Evolutionary conservation across 768 basidiomycete genomes (phyloP).

Genomic region (Dacryopinax spathularia): DNA sequence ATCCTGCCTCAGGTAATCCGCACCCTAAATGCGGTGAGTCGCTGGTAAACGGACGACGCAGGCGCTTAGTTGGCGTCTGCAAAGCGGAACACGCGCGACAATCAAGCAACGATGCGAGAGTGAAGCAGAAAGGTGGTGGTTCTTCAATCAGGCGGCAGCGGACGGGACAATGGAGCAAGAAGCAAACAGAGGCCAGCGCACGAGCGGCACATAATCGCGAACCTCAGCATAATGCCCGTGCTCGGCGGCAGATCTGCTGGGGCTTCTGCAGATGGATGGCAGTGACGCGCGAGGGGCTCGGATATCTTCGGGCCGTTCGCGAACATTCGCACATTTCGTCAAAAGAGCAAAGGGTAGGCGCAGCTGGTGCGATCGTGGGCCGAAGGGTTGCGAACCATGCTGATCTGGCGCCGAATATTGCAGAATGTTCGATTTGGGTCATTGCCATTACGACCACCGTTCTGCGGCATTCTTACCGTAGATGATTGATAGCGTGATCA

Average conservation of each 20-base stretch:
- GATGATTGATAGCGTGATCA: not conserved
- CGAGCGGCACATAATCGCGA: not conserved
- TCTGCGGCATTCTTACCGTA: not conserved
- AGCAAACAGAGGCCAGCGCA: not conserved
- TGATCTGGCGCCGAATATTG: not conserved
- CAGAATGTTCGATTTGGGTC: not conserved
- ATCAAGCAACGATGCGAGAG: not conserved
- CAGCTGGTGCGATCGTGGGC: not conserved
- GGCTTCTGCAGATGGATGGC: not conserved
- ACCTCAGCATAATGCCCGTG: not conserved
- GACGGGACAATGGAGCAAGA: slow-evolving; percentile 1
- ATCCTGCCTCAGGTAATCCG: no score
- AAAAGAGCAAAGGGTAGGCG: not conserved
- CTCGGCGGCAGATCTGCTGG: not conserved
- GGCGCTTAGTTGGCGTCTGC: not conserved
- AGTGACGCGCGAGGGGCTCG: not conserved
- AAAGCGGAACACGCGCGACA: slow-evolving; percentile 3
- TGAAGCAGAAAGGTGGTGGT: no score
- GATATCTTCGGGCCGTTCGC: not conserved
- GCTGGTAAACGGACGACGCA: no score
- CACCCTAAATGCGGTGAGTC: no score
- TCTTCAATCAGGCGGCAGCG: not conserved
- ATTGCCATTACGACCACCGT: not conserved
- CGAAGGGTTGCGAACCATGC: not conserved
- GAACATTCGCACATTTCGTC: not conserved